Base-by-base conservation (phyloP, 2,329 filamentous ascomycete species). In the Neofusicoccum cordaticola region DNA sequence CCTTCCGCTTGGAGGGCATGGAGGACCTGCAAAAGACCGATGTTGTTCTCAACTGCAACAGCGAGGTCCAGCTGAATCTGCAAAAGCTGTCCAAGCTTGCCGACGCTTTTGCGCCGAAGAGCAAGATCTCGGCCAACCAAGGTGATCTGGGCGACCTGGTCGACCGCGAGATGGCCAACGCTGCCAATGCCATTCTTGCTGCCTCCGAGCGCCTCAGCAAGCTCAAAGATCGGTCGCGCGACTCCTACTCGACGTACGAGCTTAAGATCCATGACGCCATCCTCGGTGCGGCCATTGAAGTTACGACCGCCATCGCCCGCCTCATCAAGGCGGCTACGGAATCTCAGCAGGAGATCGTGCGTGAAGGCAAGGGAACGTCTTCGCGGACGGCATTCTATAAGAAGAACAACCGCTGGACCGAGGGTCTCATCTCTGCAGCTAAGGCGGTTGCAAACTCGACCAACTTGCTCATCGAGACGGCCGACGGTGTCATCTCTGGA, bases 321-420 rank as follows among this genome's bases (percentile, higher is more conserved):
- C 86, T 99, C 65, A 98, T 99, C 83, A 94, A 95, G 79, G 95
- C 95, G 0, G 95, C 95, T 6, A 96, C 94, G 0, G 88, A 86
- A 17, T 96, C 94, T 1, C 95, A 99, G 77, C 89, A 96, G 76
- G 95, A 99, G 80, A 99, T 99, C 74, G 95, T 99, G 48, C 89
- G 93, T 69, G 92, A 96, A 68, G 95, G 95, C 7, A 89, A 91
- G 19, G 95, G 95, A 41, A 90, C 89, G 31, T 92, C 91, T 60
- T 96, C 92, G 50, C 87, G 89, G 65, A 96, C 93, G 1, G 93
- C 93, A 27, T 99, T 99, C 79, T 99, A 99, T 88, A 98, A 98
- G 86, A 98, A 98, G 84, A 97, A 99, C 85, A 99, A 98, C 81
- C 88, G 95, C 61, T 99, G 95, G 95, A 99, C 95, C 0, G 95